Base-by-base conservation (phyloP, 495 filamentous ascomycete genomes). In the Penicillium simplicissimum region DNA sequence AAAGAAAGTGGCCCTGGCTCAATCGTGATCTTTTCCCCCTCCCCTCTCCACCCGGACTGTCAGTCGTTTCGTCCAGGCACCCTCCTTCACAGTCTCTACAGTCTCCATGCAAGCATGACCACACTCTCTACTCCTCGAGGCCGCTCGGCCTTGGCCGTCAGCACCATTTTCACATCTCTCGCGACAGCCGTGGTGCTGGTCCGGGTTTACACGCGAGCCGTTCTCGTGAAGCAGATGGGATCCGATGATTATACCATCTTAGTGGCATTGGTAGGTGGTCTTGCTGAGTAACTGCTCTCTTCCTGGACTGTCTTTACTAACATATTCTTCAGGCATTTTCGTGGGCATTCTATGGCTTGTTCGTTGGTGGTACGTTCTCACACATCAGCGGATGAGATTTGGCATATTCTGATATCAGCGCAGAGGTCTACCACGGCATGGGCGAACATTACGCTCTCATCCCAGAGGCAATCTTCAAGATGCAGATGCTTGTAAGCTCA, bases 181-280 rank as follows among this genome's bases (percentile, higher is more conserved):
- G 73, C 76, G 2, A 76, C 71, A 21, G 8, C 66, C 1, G 33
- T 77, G n/a, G 59, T 70, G 43, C 57, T 62, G 9, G 34, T 72
- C 35, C 76, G 76, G 17, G 67, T 78, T 36, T 86, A 79, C 25
- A 84, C 83, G 70, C 85, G 85, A 68, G 80, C 80, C 28, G 81
- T 71, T 43, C 71, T 79, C 17, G 84, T 79, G 71, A 85, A 82
- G 71, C 84, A 86, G 48, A 81, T 76, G 28, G 89, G 89, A 28
- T 75, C 77, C 15, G 92, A 66, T 67, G 84, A 81, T 63, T 76
- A 73, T 60, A 65, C 70, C 19, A 69, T 76, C 43, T 1, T 72
- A 10, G 34, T 71, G 34, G 60, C 72, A 8, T 53, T 75, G 38
- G 74, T 76, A 68, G 48, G 70, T 43, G 13, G 11, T 4, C 34